Evolutionary conservation across 805 yeast genomes (phyloP).

Genomic region (Candida pseudofarinosa): DNA sequence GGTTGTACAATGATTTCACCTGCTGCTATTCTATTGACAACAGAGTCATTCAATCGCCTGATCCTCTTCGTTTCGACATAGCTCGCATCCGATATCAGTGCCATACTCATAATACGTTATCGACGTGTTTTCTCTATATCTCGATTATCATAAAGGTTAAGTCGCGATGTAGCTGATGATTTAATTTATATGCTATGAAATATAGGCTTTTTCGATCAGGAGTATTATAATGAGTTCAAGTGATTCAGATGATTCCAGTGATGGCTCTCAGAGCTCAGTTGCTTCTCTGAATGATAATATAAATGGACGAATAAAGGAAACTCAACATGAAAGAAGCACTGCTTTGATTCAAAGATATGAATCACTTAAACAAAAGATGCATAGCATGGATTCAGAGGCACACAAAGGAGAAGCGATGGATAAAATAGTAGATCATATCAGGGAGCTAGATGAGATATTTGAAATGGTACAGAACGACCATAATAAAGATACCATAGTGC

Average conservation of each 20-base stretch:
- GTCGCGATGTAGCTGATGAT: too few relatives aligned
- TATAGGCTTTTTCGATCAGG: too few relatives aligned
- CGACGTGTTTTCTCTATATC: too few relatives aligned
- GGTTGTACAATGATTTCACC: slow-evolving; percentile 96
- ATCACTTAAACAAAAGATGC: slow-evolving; percentile 20
- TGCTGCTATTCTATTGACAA: slow-evolving; percentile 90
- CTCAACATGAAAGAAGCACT: slow-evolving; percentile 13
- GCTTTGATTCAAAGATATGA: slow-evolving; percentile 24
- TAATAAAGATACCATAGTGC: slow-evolving; percentile 32
- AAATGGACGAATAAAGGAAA: slow-evolving; percentile 15
- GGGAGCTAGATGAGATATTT: slow-evolving; percentile 46
- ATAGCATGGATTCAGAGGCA: slow-evolving; percentile 43
- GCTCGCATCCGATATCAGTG: background rate
- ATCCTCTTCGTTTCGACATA: slow-evolving; percentile 5
- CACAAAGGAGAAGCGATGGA: slow-evolving; percentile 56
- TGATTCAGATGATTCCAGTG: background rate
- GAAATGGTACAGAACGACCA: slow-evolving; percentile 33
- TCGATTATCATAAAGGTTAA: too few relatives aligned
- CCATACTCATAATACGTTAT: background rate
- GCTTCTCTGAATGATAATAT: background rate
- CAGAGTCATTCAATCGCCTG: slow-evolving; percentile 54
- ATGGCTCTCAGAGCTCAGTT: background rate
- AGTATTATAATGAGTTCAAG: background rate
- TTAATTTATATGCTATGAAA: too few relatives aligned
- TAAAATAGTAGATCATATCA: slow-evolving; percentile 42